Conservation (phyloP, 2,329 filamentous ascomycete genomes). For the Colletotrichum gloeosporioides region DNA sequence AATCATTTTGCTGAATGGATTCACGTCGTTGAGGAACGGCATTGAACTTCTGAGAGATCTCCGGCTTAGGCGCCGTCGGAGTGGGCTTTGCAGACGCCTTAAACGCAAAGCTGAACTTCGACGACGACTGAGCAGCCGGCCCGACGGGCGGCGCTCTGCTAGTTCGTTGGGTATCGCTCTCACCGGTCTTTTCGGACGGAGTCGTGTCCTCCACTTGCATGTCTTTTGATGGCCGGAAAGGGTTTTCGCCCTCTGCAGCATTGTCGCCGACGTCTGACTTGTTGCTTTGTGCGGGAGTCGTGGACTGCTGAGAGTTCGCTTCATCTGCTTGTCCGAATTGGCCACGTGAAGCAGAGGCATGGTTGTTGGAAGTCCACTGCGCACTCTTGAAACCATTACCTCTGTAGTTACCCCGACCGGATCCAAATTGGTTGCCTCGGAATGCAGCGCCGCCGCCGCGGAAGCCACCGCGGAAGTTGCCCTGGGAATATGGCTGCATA, state of each 20-base stretch:
- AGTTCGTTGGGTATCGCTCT: constrained; percentile 58
- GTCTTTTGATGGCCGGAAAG: constrained; percentile 69
- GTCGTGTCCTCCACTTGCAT: constrained; percentile 67
- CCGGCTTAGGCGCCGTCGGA: constrained; percentile 63
- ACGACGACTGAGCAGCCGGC: constrained; percentile 56
- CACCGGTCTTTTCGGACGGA: constrained; percentile 43
- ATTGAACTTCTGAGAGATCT: constrained; percentile 74
- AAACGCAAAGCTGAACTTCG: constrained; percentile 93
- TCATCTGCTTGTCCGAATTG: constrained; percentile 33
- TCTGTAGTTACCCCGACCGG: constrained; percentile 57
- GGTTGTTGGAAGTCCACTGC: constrained; percentile 69
- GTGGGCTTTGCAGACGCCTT: constrained; percentile 72
- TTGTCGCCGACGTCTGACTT: constrained; percentile 42
- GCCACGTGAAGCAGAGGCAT: constrained; percentile 47
- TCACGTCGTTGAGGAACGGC: constrained; percentile 59
- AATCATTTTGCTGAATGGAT: constrained; percentile 35
- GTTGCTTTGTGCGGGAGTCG: constrained; percentile 20
- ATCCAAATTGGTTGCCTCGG: constrained; percentile 62
- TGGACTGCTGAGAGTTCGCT: constrained; percentile 31
- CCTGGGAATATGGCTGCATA: constrained; percentile 56
- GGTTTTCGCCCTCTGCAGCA: constrained; percentile 58
- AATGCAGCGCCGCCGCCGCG: constrained; percentile 58
- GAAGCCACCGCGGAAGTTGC: constrained; percentile 49
- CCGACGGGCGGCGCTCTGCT: constrained; percentile 59
- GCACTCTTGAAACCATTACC: constrained; percentile 67